Conservation (phyloP, 805 yeast species). For the Vanderwaltozyma verrucispora region DNA sequence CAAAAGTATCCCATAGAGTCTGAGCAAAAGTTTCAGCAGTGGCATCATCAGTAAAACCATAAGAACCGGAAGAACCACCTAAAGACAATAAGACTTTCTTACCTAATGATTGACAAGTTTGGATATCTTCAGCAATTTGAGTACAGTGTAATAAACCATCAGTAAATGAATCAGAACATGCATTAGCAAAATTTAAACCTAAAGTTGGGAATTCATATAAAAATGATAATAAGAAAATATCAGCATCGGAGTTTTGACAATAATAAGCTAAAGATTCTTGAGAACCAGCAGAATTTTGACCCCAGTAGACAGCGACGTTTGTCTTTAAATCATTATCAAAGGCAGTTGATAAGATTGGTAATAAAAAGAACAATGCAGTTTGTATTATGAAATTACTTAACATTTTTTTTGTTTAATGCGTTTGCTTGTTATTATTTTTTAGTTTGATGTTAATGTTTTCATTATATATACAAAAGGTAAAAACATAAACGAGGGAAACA, state of each 20-base stretch:
- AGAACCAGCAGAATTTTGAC: slow-evolving; percentile 67
- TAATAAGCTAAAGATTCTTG: slow-evolving; percentile 39
- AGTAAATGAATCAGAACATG: slow-evolving; percentile 33
- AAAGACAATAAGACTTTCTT: slow-evolving; percentile 68
- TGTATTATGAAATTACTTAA: neutral
- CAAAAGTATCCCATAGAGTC: slow-evolving; percentile 53
- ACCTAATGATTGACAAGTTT: slow-evolving; percentile 68
- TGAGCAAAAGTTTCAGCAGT: slow-evolving; percentile 60
- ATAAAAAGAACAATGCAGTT: slow-evolving; percentile 31
- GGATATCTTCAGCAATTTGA: slow-evolving; percentile 56
- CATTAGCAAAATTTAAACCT: slow-evolving; percentile 48
- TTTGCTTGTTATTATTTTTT: neutral
- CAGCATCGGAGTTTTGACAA: slow-evolving; percentile 62
- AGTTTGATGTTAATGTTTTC: no score
- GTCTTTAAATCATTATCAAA: slow-evolving; percentile 33
- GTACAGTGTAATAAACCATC: slow-evolving; percentile 38
- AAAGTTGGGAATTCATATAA: slow-evolving; percentile 47
- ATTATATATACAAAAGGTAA: no score
- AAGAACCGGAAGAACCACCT: slow-evolving; percentile 67
- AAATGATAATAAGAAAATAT: slow-evolving; percentile 64
- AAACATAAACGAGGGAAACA: no score
- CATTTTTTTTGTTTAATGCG: neutral
- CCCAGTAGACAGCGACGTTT: slow-evolving; percentile 82
- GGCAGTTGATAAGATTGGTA: slow-evolving; percentile 9
- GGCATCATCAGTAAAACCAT: slow-evolving; percentile 75